phyloP scores from a whole-genome alignment of 1,139 yeast species.

The Saccharomyces pastorianus region DNA sequence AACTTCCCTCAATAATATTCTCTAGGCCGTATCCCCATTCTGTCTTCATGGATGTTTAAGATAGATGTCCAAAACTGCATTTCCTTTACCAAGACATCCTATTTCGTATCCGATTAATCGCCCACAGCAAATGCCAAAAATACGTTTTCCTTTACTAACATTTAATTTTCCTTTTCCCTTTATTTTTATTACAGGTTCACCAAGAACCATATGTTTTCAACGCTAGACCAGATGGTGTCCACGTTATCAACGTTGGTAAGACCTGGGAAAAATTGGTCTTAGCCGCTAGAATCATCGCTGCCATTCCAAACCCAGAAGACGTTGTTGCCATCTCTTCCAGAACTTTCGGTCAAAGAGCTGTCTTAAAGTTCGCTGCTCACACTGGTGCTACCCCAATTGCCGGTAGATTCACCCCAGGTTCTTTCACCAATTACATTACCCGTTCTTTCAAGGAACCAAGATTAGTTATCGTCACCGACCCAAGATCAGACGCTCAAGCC shows the following conservation, averaged over 20 bases:
- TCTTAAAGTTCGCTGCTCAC: conserved; percentile 98
- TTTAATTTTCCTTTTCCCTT: too few species aligned
- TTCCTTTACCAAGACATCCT: too few species aligned
- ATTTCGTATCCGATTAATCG: too few species aligned
- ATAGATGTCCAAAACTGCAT: too few species aligned
- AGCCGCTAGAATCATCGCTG: conserved; percentile 99
- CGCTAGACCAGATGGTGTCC: conserved; percentile 99
- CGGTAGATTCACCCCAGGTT: conserved; percentile 99
- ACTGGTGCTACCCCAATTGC: conserved; percentile 99
- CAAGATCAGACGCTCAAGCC: conserved; percentile 99
- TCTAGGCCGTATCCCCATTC: too few species aligned
- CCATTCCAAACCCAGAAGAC: conserved; percentile 96
- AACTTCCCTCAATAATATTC: too few species aligned
- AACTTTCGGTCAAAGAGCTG: conserved; percentile 99
- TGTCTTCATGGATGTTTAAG: too few species aligned
- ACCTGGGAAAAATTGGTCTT: conserved; percentile 99
- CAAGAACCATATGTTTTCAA: conserved; percentile 98
- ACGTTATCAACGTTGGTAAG: conserved; percentile 95
- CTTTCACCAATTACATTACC: conserved; percentile 99
- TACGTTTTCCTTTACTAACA: too few species aligned
- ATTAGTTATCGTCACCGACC: conserved; percentile 97
- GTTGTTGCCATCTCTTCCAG: conserved; percentile 98
- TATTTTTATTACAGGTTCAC: conserved; percentile 57
- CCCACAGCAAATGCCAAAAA: too few species aligned
- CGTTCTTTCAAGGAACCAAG: conserved; percentile 99